These are phyloP conservation scores for Xerocomellus chrysenteron DNA, from an alignment of 768 basidiomycete genomes.

Conservation along the genomic window DNA sequence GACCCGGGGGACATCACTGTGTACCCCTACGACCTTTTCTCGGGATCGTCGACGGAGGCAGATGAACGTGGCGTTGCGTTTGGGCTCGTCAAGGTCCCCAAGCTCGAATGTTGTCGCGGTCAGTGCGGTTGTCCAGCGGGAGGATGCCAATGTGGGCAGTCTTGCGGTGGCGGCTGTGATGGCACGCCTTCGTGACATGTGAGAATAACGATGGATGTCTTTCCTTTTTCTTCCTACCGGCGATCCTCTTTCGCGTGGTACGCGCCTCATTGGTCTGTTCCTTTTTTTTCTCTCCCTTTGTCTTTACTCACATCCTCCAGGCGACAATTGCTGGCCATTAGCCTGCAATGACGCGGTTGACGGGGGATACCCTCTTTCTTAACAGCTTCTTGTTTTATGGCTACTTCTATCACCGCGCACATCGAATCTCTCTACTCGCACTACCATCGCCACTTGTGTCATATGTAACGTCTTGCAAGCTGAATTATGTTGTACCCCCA, in stretches of 20 bases:
- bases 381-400: not conserved
- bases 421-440: not conserved
- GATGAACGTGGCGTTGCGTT: conserved; percentile 45
- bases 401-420: not conserved
- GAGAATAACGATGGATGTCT: not conserved
- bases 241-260: not conserved
- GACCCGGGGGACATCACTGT: conserved; percentile 54
- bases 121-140: conserved; percentile 56
- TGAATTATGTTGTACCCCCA: not conserved
- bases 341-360: not conserved
- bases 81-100: conserved; percentile 56
- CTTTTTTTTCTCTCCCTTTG: not conserved
- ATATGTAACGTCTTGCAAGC: not conserved
- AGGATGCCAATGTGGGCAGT: conserved; percentile 53
- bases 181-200: not conserved
- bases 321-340: not conserved
- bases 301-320: not conserved
- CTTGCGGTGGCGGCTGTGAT: conserved; percentile 54
- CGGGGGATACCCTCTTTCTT: not conserved
- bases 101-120: conserved; percentile 67
- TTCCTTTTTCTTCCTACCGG: not conserved
- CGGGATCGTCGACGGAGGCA: conserved; percentile 31
- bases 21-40: conserved; percentile 41
- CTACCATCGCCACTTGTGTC: not conserved
- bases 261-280: not conserved